Evolutionary conservation across 1,284 basidiomycete species (phyloP), one percentile per base, ranked within the genome.

Genomic region (Ganoderma resinaceum): DNA sequence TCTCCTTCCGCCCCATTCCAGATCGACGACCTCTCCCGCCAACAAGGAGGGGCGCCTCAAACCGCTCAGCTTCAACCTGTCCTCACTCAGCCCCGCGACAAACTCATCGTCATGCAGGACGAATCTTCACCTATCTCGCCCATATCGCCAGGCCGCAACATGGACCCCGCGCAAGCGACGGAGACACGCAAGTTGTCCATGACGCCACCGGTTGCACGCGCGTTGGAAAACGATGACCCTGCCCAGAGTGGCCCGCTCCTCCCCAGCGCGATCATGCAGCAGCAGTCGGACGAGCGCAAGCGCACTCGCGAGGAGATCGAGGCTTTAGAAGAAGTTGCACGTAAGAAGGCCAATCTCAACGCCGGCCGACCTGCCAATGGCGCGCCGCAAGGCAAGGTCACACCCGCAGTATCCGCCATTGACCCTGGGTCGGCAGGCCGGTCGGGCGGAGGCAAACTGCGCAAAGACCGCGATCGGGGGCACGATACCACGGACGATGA

Each of bases 101-200:
- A 78, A 35, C 78, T 80, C 62, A 67, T 75, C 65, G 63, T 74
- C 38, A 63, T 74, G 35, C 72, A 73, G 46, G 73, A 74, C 37
- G 73, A 70, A 58, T 43, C 77, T 66, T 65, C 73, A 37, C 69
- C 81, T 68, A 57, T 74, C 43, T 70, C 80, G 29, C 70, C 75
- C 70, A 60, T 66, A 63, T 70, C 77, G 2, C 74, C 76, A 3
- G 79, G 75, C 7, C 80, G 82, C 49, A 76, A 79, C 61, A 76
- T 86, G 70, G 91, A 92, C 77, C 88, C 86, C 11, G 81, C 84
- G 0, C 84, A 89, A 62, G 84, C 78, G 2, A 87, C 82, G 1
- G 93, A 92, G 74, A 94, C 93, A 3, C 85, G 86, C 66, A 91
- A 93, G 73, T 83, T 95, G 66, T 91, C 90, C 1, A 90, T 87